These are phyloP conservation scores for Caloboletus firmus DNA, from an alignment of 1,284 basidiomycete species.

Conservation along the genomic window DNA sequence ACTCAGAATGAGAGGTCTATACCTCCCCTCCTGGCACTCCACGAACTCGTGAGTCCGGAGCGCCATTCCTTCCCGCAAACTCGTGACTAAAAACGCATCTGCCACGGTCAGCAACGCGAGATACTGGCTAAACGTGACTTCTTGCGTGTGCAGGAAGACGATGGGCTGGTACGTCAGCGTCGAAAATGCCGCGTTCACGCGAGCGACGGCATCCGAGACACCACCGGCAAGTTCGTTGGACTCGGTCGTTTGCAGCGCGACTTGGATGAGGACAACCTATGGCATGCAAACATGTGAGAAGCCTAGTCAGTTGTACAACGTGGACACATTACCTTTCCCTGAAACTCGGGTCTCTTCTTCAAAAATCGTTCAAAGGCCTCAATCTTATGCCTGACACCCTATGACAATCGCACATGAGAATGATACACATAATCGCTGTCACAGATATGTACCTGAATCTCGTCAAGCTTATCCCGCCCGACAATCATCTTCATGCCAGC, in stretches of 20 bases:
- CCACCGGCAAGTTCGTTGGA: constrained; percentile 73
- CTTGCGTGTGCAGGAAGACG: constrained; percentile 85
- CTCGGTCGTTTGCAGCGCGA: constrained; percentile 81
- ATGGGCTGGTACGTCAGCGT: constrained; percentile 86
- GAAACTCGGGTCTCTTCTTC: constrained; percentile 75
- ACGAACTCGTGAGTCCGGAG: constrained; percentile 75
- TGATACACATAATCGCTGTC: neutral
- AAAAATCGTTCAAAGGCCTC: constrained; percentile 84
- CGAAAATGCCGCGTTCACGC: constrained; percentile 81
- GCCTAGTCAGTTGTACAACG: neutral
- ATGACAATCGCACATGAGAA: neutral
- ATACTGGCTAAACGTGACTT: constrained; percentile 85
- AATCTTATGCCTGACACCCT: constrained; percentile 81
- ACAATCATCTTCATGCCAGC: constrained; percentile 84
- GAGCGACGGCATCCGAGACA: constrained; percentile 75
- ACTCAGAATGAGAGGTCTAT: constrained; percentile 74
- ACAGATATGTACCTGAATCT: constrained; percentile 56
- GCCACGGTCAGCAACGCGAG: constrained; percentile 79
- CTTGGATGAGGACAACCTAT: constrained; percentile 80
- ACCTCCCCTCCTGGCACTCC: constrained; percentile 71
- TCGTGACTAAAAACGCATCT: constrained; percentile 86
- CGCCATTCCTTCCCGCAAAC: constrained; percentile 87
- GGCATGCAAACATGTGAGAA: neutral
- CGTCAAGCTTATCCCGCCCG: constrained; percentile 85
- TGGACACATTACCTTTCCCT: constrained; percentile 55